These are phyloP conservation scores for Calophaca sinica DNA, from an alignment of 306 rosid species.

Conservation along the genomic window DNA sequence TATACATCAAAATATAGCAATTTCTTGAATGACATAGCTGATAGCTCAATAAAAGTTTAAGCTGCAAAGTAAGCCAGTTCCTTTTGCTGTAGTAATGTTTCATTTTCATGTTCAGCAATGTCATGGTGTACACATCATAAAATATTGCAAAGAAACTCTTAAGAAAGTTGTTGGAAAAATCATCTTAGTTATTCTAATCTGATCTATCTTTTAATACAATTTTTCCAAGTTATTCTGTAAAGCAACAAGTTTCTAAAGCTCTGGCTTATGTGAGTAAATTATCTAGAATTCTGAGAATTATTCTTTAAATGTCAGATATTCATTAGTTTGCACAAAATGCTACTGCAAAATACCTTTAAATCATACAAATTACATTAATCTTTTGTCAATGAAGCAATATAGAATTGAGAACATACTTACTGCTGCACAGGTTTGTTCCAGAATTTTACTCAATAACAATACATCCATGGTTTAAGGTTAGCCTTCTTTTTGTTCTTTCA, in stretches of 20 bases:
- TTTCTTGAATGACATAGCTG: neutral
- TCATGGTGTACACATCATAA: neutral
- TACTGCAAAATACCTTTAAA: neutral
- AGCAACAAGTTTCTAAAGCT: conserved; percentile 1
- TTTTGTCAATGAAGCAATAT: neutral
- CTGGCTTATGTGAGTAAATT: too few relatives aligned
- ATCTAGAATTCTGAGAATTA: conserved; percentile 1
- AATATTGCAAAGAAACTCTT: neutral
- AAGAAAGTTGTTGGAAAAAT: neutral
- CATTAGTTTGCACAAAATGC: conserved; percentile 8
- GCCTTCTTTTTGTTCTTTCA: too few relatives aligned
- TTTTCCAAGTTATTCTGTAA: neutral
- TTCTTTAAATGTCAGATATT: neutral
- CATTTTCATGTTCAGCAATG: conserved; percentile 6
- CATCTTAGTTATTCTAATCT: neutral
- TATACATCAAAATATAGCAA: conserved; percentile 3
- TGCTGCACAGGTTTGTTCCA: conserved; percentile 15
- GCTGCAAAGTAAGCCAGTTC: conserved; percentile 1
- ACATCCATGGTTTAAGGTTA: neutral
- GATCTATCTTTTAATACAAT: neutral
- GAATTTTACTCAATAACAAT: neutral
- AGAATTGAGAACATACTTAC: conserved; percentile 26
- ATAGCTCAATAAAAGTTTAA: conserved; percentile 16
- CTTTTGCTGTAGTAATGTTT: neutral
- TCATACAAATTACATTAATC: neutral